A percentile compares a stretch with the other conserved stretches of the same genome.
Conservation (phyloP, 805 yeast genomes). For the Yamadazyma nakazawae region DNA sequence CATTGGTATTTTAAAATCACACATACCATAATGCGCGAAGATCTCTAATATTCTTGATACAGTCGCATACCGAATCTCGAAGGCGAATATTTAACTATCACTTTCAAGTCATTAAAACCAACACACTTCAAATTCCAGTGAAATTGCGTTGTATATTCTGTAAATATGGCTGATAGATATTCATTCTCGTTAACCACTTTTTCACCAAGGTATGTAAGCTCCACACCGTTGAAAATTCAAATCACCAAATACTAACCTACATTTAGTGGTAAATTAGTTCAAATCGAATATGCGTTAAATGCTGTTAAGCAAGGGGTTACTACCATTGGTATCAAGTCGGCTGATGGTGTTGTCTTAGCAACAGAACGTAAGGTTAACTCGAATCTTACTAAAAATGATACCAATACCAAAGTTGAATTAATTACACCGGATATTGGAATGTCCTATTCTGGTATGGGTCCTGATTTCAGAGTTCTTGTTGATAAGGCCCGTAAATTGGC, state of each 20-base stretch:
- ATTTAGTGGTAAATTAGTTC: constrained; percentile 89
- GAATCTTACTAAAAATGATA: constrained; percentile 67
- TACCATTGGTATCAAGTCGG: constrained; percentile 87
- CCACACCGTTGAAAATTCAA: neutral
- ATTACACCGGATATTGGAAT: constrained; percentile 96
- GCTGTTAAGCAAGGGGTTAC: constrained; percentile 99
- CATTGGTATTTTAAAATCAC: neutral
- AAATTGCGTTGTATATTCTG: neutral
- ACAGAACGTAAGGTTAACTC: constrained; percentile 91
- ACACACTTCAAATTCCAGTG: neutral
- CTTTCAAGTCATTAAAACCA: neutral
- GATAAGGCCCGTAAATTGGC: constrained; percentile 93
- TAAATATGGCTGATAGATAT: constrained; percentile 91
- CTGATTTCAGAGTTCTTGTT: constrained; percentile 91
- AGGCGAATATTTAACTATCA: constrained; percentile 10
- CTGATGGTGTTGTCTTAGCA: constrained; percentile 94
- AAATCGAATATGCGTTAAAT: constrained; percentile 94
- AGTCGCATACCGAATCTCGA: constrained; percentile 6
- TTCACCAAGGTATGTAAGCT: constrained; percentile 77
- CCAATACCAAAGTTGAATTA: constrained; percentile 71
- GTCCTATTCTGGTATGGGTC: constrained; percentile 98
- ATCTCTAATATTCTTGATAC: neutral
- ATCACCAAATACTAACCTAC: constrained; percentile 13
- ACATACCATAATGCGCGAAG: neutral
- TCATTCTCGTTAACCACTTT: constrained; percentile 96